Base-by-base conservation (phyloP, 2,329 filamentous ascomycete genomes). In the Verticillium tricorpus region DNA sequence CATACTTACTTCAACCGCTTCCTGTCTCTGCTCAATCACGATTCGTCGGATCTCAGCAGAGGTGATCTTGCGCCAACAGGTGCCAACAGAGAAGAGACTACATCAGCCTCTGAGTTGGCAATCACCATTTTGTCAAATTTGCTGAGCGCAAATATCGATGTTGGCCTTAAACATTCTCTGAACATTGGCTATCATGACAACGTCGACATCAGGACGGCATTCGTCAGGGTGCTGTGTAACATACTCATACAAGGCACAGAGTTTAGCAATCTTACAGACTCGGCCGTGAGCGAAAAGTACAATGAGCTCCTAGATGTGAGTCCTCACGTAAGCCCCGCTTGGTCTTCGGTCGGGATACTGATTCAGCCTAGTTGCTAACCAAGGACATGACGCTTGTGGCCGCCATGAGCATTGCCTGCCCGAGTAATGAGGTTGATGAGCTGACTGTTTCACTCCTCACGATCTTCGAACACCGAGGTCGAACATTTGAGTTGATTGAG, bases 181-280 rank as follows among this genome's bases (percentile, higher is more conserved):
- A 87, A 85, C 63, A 89, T 90, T 63, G 88, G 88, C 14, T 90
- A 90, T 68, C 86, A 90, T 67, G 86, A 89, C 67, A 89, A 89
- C 67, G 77, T 88, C 35, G 86, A 89, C 67, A 89, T 90, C 62
- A 81, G 88, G 59, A 89, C 86, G 5, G 88, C 88, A 2, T 90
- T 90, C 69, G 83, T 90, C 63, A 88, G 86, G 66, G 88, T 90
- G 17, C 78, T 90, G 6, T 89, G 86, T 70, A 90, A 90, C 69
- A 89, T 90, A 60, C 73, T 90, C 17, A 82, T 88, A n/a, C 88
- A 90, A 69, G 88, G 88, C 39, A 89, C 87, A 1, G 88, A 90
- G 69, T 90, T 90, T 69, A 89, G 83, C 68, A 88, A 87, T 61
- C 72, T 90, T 34, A 88, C 87, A 1, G 87, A 90, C 71, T 82